Percentiles rank a stretch among this genome's conserved stretches.
Conservation (phyloP, 1,139 yeast genomes). For the Nadsonia commutata region DNA sequence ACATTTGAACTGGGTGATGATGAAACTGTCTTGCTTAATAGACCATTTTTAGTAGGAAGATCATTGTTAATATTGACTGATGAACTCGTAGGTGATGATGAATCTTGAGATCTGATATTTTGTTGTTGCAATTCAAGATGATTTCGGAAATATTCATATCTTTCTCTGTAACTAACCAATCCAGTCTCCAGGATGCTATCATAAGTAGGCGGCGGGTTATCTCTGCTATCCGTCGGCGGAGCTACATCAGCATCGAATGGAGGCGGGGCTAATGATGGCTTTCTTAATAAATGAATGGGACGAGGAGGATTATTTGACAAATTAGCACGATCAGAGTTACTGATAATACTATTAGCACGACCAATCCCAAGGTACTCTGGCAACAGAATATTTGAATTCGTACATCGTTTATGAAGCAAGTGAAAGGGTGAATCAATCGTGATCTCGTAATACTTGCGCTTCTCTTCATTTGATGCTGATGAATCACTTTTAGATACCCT, state of each 20-base stretch:
- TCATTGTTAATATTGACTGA: no score
- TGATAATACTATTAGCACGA: neutral
- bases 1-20: no score
- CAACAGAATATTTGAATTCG: conserved; percentile 22
- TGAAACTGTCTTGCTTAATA: no score
- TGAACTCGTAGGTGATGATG: no score
- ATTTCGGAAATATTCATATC: neutral
- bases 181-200: conserved; percentile 7
- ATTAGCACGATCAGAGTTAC: conserved; percentile 3
- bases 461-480: conserved; percentile 39
- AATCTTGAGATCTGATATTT: conserved; percentile 7
- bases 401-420: conserved; percentile 37
- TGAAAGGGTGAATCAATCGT: conserved; percentile 87
- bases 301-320: conserved; percentile 14
- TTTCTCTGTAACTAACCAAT: conserved; percentile 3
- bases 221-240: conserved; percentile 19
- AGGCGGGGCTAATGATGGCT: conserved; percentile 32
- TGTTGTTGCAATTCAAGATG: conserved; percentile 1
- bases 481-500: conserved; percentile 52
- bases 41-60: no score
- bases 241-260: conserved; percentile 28
- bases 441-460: conserved; percentile 76
- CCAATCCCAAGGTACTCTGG: conserved; percentile 22
- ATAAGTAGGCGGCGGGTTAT: neutral
- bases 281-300: conserved; percentile 28